Percentiles rank a stretch among this genome's conserved stretches.
phyloP scores from a whole-genome alignment of 1,284 basidiomycete genomes.

The Cryptococcus sp. region DNA sequence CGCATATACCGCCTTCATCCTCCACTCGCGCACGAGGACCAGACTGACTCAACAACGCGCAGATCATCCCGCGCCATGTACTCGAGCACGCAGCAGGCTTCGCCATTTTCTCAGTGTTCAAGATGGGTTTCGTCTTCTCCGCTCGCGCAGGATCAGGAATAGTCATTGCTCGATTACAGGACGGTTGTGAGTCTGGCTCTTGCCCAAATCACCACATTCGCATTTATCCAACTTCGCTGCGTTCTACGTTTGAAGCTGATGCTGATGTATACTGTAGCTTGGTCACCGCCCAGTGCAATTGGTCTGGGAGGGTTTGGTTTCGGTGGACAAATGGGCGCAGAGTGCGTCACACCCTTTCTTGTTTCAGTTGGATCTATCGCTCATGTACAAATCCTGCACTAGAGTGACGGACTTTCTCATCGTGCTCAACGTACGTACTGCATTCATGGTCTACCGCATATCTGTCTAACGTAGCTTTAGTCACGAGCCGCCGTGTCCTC shows the following conservation, averaged over 20 bases:
- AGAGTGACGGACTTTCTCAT: conserved; percentile 90
- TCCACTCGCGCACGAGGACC: conserved; percentile 10
- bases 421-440: conserved; percentile 74
- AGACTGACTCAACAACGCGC: conserved; percentile 1
- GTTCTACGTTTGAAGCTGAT: not conserved
- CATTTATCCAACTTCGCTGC: not conserved
- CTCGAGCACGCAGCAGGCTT: conserved; percentile 56
- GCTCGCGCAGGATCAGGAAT: conserved; percentile 81
- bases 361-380: too few relatives aligned
- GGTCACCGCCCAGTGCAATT: conserved; percentile 93
- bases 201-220: not conserved
- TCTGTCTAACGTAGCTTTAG: conserved; percentile 30
- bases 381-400: conserved; percentile 65
- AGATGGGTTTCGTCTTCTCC: conserved; percentile 61
- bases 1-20: conserved; percentile 5
- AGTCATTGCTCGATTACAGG: conserved; percentile 80
- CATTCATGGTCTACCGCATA: not conserved
- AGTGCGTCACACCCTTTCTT: conserved; percentile 43
- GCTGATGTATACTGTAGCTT: conserved; percentile 59
- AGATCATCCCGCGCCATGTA: conserved; percentile 54
- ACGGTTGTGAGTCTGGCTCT: conserved; percentile 68
- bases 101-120: conserved; percentile 61
- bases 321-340: conserved; percentile 66
- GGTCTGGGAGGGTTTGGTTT: conserved; percentile 92
- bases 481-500: conserved; percentile 63